Percentiles rank a stretch among this genome's conserved stretches.
Conservation (phyloP, 257 asterid species). For the Fraxinus americana region DNA sequence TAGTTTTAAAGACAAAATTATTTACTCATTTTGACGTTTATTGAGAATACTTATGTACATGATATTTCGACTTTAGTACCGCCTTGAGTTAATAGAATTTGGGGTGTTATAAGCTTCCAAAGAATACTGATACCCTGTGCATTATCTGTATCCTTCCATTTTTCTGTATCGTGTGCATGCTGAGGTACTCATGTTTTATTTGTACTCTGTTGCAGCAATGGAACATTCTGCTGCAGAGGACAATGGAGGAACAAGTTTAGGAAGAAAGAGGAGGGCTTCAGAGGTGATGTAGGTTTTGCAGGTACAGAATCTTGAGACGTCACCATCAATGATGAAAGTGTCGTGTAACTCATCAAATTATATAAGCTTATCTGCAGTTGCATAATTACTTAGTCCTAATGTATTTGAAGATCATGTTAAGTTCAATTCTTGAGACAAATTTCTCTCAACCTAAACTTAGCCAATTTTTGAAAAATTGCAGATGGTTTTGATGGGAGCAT, state of each 20-base stretch:
- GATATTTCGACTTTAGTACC: too few species aligned
- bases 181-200: not conserved
- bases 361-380: conserved; percentile 27
- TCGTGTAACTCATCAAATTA: conserved; percentile 39
- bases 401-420: not conserved
- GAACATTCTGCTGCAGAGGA: conserved; percentile 70
- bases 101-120: not conserved
- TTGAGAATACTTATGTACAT: too few species aligned
- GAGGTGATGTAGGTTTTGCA: conserved; percentile 66
- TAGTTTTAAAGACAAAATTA: too few species aligned
- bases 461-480: too few species aligned
- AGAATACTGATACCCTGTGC: not conserved
- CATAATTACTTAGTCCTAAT: conserved; percentile 7
- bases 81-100: too few species aligned
- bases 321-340: conserved; percentile 45
- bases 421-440: not conserved
- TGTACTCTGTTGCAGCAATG: conserved; percentile 36
- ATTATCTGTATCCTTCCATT: not conserved
- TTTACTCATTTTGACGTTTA: too few species aligned
- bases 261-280: conserved; percentile 70
- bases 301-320: conserved; percentile 56
- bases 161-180: not conserved
- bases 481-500: too few species aligned
- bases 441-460: not conserved
- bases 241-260: conserved; percentile 53